Conservation (phyloP, 2,329 filamentous ascomycete genomes). For the Alternaria arbusti region DNA sequence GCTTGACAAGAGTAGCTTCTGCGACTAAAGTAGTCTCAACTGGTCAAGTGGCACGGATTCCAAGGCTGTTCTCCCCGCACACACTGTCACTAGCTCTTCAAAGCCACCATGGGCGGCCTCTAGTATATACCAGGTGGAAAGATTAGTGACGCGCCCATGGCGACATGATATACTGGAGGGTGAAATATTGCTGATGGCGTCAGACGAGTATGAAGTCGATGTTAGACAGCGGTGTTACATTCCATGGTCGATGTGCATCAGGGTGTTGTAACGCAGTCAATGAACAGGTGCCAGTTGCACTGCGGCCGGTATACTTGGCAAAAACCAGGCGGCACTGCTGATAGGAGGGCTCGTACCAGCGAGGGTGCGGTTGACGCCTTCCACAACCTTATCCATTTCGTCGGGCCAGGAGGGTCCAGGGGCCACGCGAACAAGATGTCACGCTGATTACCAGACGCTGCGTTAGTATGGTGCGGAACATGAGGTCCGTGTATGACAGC, state of each 20-base stretch:
- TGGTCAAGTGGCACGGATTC: constrained; percentile 7
- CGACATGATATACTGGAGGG: neutral
- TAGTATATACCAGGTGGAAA: constrained; percentile 14
- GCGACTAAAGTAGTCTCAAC: constrained; percentile 22
- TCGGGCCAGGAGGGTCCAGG: constrained; percentile 41
- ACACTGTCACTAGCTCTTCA: constrained; percentile 4
- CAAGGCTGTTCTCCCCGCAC: constrained; percentile 22
- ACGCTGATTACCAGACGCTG: constrained; percentile 23
- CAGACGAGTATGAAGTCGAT: constrained; percentile 4
- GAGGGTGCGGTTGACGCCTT: constrained; percentile 36
- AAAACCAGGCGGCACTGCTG: constrained; percentile 6
- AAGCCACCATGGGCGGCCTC: neutral
- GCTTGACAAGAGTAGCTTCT: constrained; percentile 4
- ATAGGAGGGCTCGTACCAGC: constrained; percentile 19
- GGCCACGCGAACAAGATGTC: constrained; percentile 31
- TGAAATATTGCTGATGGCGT: constrained; percentile 7
- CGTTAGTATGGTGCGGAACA: constrained; percentile 26
- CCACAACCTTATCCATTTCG: constrained; percentile 44
- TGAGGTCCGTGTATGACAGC: constrained; percentile 35
- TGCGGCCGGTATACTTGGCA: constrained; percentile 16
- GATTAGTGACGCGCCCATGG: constrained; percentile 11
- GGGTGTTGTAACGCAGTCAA: constrained; percentile 35
- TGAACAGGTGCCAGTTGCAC: constrained; percentile 33
- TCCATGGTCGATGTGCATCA: constrained; percentile 20
- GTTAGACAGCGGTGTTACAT: constrained; percentile 33